Base-by-base conservation (phyloP, 139 green algal species). In the Coelastrella sp. region DNA sequence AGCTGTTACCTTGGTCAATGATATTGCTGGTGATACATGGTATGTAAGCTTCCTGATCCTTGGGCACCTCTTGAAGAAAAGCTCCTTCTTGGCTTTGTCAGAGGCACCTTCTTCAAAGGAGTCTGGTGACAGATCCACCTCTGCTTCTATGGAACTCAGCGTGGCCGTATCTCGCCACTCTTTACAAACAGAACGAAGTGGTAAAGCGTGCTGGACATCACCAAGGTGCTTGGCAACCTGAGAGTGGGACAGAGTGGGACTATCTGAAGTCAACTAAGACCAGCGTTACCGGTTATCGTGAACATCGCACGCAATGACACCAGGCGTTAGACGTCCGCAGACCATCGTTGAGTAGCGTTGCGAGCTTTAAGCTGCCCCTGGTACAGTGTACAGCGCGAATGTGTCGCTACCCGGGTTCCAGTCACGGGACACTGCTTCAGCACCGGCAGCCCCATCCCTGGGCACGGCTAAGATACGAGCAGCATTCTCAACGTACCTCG, bases 161-260 rank as follows among this genome's bases (percentile, higher is more conserved):
- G 80, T 88, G 20, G 65, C 68, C 0, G 59, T 82, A 22, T 91
- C 88, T 13, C 77, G 64, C 88, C 88, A 91, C 22, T 91, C 80
- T 7, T 68, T 60, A 60, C 88, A 91, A 4, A 91, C 88, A 20
- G 59, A 17, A 54, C 88, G 88, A 65, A 91, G 64, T 5, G 88
- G 66, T 14, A 91, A 57, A n/a, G 71, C 68, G 16, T 77, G 68
- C 23, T 71, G 61, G 16, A 91, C 64, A 58, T 83, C 66, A 75
- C 88, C 80, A 54, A 91, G 64, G 68, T 91, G 88, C 65, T 88
- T 88, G 3, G 79, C 88, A 68, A 91, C 88, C 88, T 91, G 88
- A 6, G 5, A 32, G 13, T 47, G 22, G 3, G 19, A 73, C 58
- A 73, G 20, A 85, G 7, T 56, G 17, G 22, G 6, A 58, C 6